Percentiles rank a stretch among this genome's conserved stretches.
Evolutionary conservation across 2,329 filamentous ascomycete species (phyloP).

Genomic region (Curvularia sp.): DNA sequence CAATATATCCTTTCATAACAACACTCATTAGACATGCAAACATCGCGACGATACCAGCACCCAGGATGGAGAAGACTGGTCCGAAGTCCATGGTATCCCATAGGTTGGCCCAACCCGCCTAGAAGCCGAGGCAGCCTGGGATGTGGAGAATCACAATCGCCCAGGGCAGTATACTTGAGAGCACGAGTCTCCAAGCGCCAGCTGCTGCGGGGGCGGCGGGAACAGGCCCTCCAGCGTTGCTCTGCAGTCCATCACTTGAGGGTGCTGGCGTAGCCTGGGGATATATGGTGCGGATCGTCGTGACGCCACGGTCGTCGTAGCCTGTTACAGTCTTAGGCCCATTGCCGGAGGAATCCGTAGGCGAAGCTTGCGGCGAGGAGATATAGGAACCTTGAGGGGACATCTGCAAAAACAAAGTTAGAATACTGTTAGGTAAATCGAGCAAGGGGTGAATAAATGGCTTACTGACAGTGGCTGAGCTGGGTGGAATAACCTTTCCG

Average conservation of each 20-base stretch:
- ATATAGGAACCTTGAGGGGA: slow-evolving; percentile 62
- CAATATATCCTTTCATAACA: slow-evolving; percentile 15
- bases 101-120: slow-evolving; percentile 9
- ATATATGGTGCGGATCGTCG: slow-evolving; percentile 53
- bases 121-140: slow-evolving; percentile 7
- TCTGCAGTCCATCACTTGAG: slow-evolving; percentile 12
- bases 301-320: slow-evolving; percentile 60
- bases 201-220: slow-evolving; percentile 19
- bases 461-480: slow-evolving; percentile 72
- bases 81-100: slow-evolving; percentile 10
- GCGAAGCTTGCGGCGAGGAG: slow-evolving; percentile 56
- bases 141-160: slow-evolving; percentile 13
- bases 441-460: slow-evolving; percentile 32
- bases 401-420: slow-evolving; percentile 50
- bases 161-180: slow-evolving; percentile 13
- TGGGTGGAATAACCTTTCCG: slow-evolving; percentile 79
- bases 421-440: slow-evolving; percentile 10
- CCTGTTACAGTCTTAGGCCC: slow-evolving; percentile 50
- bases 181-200: slow-evolving; percentile 4
- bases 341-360: slow-evolving; percentile 37
- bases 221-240: slow-evolving; percentile 16
- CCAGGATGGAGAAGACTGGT: slow-evolving; percentile 13
- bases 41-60: slow-evolving; percentile 11
- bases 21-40: slow-evolving; percentile 3
- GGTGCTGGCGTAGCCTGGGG: slow-evolving; percentile 21